Base-by-base conservation (phyloP, 345 rosid species). In the Anastatica hierochuntica region DNA sequence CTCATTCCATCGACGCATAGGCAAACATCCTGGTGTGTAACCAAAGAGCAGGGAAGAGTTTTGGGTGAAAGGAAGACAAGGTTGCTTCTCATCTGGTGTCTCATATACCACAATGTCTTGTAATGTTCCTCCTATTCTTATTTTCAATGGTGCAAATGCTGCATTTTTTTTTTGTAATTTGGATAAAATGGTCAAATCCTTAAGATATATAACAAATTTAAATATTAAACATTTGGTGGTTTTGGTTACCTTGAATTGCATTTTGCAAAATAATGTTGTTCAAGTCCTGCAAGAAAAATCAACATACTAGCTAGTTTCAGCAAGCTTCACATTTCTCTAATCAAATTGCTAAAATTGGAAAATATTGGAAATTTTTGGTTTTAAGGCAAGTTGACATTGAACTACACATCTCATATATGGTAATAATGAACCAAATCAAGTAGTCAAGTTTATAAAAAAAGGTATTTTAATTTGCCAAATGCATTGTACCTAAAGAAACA, bases 61-160 rank as follows among this genome's bases (percentile, higher is more conserved):
- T 26, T 60, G 45, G 24, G 47, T 45, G 49, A 83, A 79, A 23
- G 74, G 63, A 20, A 68, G 17, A 52, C 86, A 81, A 9, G 81
- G 71, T 41, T 60, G 62, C 33, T 45, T 37, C 31, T 19, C 43
- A 26, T 72, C 76, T 49, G 43, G 60, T 23, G 56, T 64, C 52
- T 71, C 79, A 62, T 83, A 83, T 40, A 33, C 41, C 30, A 76
- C 80, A 41, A 53, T 53, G 49, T 87, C 89, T 66, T 87, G 87
- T 55, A 81, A 72, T 14, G 87, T 76, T 18, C 96, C 96, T 20
- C 94, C 96, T 67, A 83, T n/a, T 72, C 89, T 81, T 35, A 87
- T 78, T 67, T 76, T 78, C 60, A 83, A 62, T 9, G 87, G 89
- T 18, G 83, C 74, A 63, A 87, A 79, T 21, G 86, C 95, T 90